Base-by-base conservation (phyloP, 2,329 filamentous ascomycete species). In the Decorospora gaudefroyi region DNA sequence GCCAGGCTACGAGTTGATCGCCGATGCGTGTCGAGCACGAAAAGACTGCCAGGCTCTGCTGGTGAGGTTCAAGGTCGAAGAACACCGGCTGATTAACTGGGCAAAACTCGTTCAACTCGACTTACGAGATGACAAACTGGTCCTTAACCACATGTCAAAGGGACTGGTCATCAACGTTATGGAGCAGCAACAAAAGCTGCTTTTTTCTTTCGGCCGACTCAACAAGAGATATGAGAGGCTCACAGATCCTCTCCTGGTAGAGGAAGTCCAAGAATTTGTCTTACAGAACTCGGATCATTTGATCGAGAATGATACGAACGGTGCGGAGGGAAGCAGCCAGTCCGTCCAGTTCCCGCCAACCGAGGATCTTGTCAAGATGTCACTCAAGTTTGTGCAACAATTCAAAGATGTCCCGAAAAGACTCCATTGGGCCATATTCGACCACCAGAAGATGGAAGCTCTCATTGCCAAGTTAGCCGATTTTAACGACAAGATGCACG, bases 1-100 rank as follows among this genome's bases (percentile, higher is more conserved):
- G 3, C 17, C 10, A 66, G 69, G 68, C 19, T 72, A 72, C 38
- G 60, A 72, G 44, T 47, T 72, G 21, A 66, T 72, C 6, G 53
- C 64, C 0, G 70, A 72, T 41, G 69, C 68, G 6, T 62, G 59
- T n/a, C 53, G 60, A 23, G 59, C 68, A 47, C 56, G 62, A 4
- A 43, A 53, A 4, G 59, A 68, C 18, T 68, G 53, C 35, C 59
- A 71, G 32, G 59, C 65, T 34, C 53, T 72, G 9, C 56, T 67
- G 1, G 58, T 71, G n/a, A 65, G 67, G 13, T 48, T 72, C 17
- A 69, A 67, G 36, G 61, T 67, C 4, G 69, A 72, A 38, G 62
- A 72, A 41, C 58, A 65, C n/a, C 62, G 69, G 15, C 55, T 72
- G 6, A 42, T 72, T 8, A 59, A 72, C 18, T 72, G 70, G 70